phyloP scores from a whole-genome alignment of 1,284 basidiomycete genomes.

The Cutaneotrichosporon dermatis region DNA sequence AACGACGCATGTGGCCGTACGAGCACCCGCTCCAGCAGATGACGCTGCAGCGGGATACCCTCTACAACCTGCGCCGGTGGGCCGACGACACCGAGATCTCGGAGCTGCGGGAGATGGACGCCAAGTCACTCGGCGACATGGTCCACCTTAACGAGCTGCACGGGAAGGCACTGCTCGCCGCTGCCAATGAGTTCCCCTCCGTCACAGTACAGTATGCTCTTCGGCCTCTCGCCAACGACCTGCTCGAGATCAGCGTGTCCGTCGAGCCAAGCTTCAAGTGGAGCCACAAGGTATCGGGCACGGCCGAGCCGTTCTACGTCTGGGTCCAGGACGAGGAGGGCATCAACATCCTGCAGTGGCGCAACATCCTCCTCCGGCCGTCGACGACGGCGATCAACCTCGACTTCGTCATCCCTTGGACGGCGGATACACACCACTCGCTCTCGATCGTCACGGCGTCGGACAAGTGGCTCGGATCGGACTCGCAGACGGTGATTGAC shows the following conservation, averaged over 20 bases:
- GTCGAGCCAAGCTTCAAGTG: constrained; percentile 75
- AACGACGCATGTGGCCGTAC: constrained; percentile 91
- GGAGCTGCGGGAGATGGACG: constrained; percentile 70
- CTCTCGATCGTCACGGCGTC: constrained; percentile 83
- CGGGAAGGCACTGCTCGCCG: constrained; percentile 71
- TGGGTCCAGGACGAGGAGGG: constrained; percentile 90
- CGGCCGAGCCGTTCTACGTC: constrained; percentile 83
- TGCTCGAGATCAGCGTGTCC: constrained; percentile 70
- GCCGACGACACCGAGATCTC: constrained; percentile 76
- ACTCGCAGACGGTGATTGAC: constrained; percentile 64
- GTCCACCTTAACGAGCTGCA: constrained; percentile 84
- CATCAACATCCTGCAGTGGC: constrained; percentile 74
- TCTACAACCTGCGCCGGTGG: constrained; percentile 75
- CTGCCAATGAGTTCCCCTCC: constrained; percentile 81
- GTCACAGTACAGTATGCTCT: constrained; percentile 65
- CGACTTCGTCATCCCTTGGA: constrained; percentile 78
- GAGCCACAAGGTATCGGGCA: constrained; percentile 72
- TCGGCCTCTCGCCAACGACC: constrained; percentile 75
- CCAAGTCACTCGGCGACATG: constrained; percentile 72
- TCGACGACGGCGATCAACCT: constrained; percentile 60
- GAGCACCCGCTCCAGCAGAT: constrained; percentile 87
- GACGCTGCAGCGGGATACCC: constrained; percentile 67
- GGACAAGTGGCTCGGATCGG: constrained; percentile 90
- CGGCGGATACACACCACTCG: constrained; percentile 58
- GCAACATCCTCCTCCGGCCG: constrained; percentile 66